These are phyloP conservation scores for Paraleonurus japonicus DNA, from an alignment of 257 asterid genomes.

Conservation along the genomic window DNA sequence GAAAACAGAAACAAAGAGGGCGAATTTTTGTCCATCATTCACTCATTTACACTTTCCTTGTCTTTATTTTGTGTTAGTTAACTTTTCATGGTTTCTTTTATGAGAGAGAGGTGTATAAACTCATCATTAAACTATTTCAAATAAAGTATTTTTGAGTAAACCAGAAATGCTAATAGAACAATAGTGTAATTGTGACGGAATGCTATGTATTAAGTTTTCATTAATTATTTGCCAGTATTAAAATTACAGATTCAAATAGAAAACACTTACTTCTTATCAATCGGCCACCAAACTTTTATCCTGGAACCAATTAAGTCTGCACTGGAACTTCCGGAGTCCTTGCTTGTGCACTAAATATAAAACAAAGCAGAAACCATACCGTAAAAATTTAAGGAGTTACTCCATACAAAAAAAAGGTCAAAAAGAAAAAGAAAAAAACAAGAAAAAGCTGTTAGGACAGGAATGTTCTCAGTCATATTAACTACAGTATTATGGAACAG, in stretches of 20 bases:
- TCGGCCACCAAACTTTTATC: conserved; percentile 99
- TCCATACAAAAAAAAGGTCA: neutral
- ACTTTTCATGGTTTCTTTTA: neutral
- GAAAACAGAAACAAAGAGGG: conserved; percentile 1
- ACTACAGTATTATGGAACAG: neutral
- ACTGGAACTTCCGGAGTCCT: conserved; percentile 48
- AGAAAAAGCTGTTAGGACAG: conserved; percentile 9
- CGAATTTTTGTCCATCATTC: neutral
- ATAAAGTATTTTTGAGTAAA: conserved; percentile 13
- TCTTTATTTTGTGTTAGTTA: neutral
- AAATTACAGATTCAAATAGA: conserved; percentile 27
- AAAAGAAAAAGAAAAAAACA: neutral
- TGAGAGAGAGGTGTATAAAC: neutral
- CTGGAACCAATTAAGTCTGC: conserved; percentile 77
- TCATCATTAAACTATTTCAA: conserved; percentile 11
- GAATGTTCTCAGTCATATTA: conserved; percentile 10
- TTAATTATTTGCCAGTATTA: neutral
- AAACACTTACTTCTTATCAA: conserved; percentile 81
- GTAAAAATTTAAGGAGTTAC: conserved; percentile 9
- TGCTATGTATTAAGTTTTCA: conserved; percentile 7
- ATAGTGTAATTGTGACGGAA: conserved; percentile 8
- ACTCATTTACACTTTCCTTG: conserved; percentile 7
- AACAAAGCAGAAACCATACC: conserved; percentile 19
- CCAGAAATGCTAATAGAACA: conserved; percentile 10
- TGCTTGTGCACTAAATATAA: conserved; percentile 57